Conservation (phyloP, 2,329 filamentous ascomycete species). For the Exophiala phaeomuriformis region DNA sequence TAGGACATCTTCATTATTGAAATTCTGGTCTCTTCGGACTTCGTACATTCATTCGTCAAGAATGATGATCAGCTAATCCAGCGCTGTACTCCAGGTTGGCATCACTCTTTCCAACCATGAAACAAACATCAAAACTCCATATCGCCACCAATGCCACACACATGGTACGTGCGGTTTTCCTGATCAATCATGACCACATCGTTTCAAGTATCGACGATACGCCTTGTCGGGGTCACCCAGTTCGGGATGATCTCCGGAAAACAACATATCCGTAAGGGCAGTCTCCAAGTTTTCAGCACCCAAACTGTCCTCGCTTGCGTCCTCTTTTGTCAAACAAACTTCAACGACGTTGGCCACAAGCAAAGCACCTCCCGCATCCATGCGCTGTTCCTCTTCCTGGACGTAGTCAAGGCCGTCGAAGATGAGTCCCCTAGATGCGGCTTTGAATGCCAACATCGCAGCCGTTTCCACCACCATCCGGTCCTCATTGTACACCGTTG, state of each 20-base stretch:
- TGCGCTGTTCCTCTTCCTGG: background rate
- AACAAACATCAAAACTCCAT: background rate
- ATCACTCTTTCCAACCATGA: background rate
- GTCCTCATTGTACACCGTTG: constrained; percentile 11
- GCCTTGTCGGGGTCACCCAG: background rate
- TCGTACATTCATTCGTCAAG: background rate
- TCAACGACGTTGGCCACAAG: background rate
- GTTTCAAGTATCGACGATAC: background rate
- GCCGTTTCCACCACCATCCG: constrained; percentile 2
- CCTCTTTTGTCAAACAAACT: constrained; percentile 5
- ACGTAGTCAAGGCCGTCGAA: constrained; percentile 8
- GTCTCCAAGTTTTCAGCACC: background rate
- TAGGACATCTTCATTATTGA: background rate
- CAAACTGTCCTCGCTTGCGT: background rate
- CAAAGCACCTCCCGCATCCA: background rate
- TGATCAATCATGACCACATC: background rate
- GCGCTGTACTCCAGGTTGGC: background rate
- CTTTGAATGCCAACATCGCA: constrained; percentile 8
- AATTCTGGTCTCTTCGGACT: too few relatives aligned
- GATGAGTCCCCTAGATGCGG: constrained; percentile 1
- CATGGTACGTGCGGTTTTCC: background rate
- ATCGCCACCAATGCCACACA: background rate
- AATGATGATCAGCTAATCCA: background rate
- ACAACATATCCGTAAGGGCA: background rate
- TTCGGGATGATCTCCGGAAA: background rate